phyloP scores from a whole-genome alignment of 305 asterid species.

The Fraxinus albicans region DNA sequence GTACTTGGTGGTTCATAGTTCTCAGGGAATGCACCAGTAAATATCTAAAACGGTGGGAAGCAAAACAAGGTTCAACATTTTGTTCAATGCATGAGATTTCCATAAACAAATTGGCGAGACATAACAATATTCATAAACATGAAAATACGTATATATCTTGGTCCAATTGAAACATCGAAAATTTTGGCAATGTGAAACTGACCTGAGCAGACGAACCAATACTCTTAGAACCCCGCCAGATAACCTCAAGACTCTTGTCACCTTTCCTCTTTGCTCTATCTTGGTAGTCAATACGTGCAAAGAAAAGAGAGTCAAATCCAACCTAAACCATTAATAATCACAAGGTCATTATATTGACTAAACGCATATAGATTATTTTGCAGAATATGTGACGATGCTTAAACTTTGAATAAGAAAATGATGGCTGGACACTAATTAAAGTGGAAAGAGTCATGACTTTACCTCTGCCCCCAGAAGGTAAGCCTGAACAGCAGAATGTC shows the following conservation, averaged over 20 bases:
- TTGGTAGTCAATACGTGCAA: constrained; percentile 97
- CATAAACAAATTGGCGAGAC: neutral
- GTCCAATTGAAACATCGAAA: constrained; percentile 4
- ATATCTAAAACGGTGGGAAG: constrained; percentile 55
- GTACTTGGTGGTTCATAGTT: constrained; percentile 90
- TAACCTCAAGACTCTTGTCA: constrained; percentile 86
- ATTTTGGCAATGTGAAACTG: constrained; percentile 11
- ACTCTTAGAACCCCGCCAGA: constrained; percentile 90
- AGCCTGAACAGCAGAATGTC: constrained; percentile 99
- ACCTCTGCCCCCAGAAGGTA: constrained; percentile 98
- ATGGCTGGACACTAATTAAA: neutral
- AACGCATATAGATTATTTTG: neutral
- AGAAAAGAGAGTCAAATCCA: constrained; percentile 93
- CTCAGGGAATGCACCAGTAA: constrained; percentile 91
- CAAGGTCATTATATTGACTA: constrained; percentile 11
- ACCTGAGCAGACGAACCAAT: constrained; percentile 90
- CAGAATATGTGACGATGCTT: neutral
- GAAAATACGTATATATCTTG: neutral
- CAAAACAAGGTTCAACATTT: neutral
- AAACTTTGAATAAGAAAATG: neutral
- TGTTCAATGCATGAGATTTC: neutral
- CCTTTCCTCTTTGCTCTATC: constrained; percentile 80
- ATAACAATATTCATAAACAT: neutral
- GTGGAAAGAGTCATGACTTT: constrained; percentile 4
- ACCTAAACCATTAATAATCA: constrained; percentile 49